A percentile compares a stretch with the other conserved stretches of the same genome.
These are phyloP conservation scores for Alternaria ethzedia DNA, from an alignment of 2,329 filamentous ascomycete species.

Conservation along the genomic window DNA sequence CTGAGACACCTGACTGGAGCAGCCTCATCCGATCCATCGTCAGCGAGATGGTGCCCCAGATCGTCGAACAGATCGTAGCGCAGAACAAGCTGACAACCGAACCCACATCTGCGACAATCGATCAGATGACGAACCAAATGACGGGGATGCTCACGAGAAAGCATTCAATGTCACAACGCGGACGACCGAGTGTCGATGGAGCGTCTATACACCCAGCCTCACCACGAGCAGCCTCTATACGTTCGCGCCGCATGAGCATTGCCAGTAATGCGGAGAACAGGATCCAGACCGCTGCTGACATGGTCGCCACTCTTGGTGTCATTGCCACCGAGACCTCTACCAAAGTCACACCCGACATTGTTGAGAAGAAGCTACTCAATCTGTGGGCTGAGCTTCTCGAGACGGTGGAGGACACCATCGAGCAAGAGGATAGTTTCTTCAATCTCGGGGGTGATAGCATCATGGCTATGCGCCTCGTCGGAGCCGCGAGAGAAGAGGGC, in stretches of 20 bases:
- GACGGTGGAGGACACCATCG: constrained; percentile 43
- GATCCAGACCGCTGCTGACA: constrained; percentile 41
- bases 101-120: constrained; percentile 28
- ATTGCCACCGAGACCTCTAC: constrained; percentile 39
- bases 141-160: constrained; percentile 33
- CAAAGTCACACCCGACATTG: constrained; percentile 37
- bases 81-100: constrained; percentile 32
- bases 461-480: constrained; percentile 44
- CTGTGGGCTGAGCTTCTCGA: constrained; percentile 43
- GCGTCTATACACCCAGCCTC: constrained; percentile 19
- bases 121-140: constrained; percentile 41
- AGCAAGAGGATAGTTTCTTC: constrained; percentile 43
- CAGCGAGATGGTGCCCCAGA: constrained; percentile 42
- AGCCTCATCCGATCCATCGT: constrained; percentile 41
- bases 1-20: constrained; percentile 33
- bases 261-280: constrained; percentile 39
- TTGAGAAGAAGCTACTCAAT: constrained; percentile 41
- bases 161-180: constrained; percentile 34
- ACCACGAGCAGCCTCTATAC: constrained; percentile 19
- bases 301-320: constrained; percentile 41
- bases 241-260: constrained; percentile 36
- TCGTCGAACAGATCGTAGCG: constrained; percentile 38
- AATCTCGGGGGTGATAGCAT: constrained; percentile 44
- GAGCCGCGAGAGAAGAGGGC: constrained; percentile 41
- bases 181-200: constrained; percentile 31